Conservation (phyloP, 2,329 filamentous ascomycete species). For the Penicillium thymicola region DNA sequence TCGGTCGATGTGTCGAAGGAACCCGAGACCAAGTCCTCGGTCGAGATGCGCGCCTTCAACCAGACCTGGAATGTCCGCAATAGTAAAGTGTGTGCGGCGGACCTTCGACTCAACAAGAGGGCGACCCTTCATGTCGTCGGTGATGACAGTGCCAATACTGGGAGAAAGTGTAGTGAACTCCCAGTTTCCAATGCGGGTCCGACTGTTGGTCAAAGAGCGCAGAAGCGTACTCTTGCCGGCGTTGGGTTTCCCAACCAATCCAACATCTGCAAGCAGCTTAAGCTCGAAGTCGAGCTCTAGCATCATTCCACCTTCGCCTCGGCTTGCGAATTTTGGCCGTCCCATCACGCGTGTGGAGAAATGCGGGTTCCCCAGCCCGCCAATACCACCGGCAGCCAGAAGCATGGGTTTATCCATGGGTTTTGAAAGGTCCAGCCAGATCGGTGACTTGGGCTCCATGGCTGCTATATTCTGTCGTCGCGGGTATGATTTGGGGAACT, state of each 20-base stretch:
- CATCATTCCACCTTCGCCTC: constrained; percentile 73
- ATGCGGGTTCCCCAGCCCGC: constrained; percentile 89
- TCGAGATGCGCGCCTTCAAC: constrained; percentile 92
- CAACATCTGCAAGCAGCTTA: constrained; percentile 92
- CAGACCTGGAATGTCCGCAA: constrained; percentile 92
- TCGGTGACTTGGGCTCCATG: constrained; percentile 68
- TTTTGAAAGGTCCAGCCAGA: constrained; percentile 68
- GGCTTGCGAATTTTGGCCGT: constrained; percentile 82
- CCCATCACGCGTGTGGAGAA: constrained; percentile 74
- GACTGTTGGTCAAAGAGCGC: constrained; percentile 80
- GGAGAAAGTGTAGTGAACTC: constrained; percentile 94
- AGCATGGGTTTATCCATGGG: constrained; percentile 81
- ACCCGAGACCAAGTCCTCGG: constrained; percentile 83
- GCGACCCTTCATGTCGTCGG: constrained; percentile 80
- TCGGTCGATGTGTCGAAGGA: constrained; percentile 90
- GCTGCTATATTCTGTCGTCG: constrained; percentile 58
- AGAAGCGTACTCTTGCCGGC: constrained; percentile 93
- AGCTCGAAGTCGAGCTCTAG: constrained; percentile 84
- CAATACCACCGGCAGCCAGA: constrained; percentile 80
- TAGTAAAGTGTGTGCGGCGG: constrained; percentile 75
- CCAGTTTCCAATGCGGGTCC: constrained; percentile 88
- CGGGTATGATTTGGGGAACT: constrained; percentile 57
- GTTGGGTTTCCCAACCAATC: constrained; percentile 90
- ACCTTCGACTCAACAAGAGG: constrained; percentile 54
- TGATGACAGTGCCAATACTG: constrained; percentile 91